Percentiles rank a stretch among this genome's conserved stretches.
These are phyloP conservation scores for Sphaerostilbella broomeana DNA, from an alignment of 2,329 filamentous ascomycete species.

Conservation along the genomic window DNA sequence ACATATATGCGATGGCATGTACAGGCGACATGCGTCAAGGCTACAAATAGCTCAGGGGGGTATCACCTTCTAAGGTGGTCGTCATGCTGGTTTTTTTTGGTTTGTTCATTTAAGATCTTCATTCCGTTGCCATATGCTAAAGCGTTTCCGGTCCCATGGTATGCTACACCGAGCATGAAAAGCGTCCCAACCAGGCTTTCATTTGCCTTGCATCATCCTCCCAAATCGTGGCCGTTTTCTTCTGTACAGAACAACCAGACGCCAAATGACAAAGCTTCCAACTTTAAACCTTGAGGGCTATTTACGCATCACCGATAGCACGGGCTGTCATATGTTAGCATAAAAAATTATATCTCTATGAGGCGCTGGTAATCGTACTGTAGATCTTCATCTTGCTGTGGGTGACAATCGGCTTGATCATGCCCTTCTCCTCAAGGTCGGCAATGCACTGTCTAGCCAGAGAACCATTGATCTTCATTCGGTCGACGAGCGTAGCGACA, in stretches of 20 bases:
- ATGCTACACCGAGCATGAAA: conserved; percentile 36
- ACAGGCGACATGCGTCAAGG: too few relatives aligned
- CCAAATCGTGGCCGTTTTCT: conserved; percentile 29
- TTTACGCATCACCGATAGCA: conserved; percentile 49
- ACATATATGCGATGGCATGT: too few relatives aligned
- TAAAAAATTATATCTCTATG: neutral
- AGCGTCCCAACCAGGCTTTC: conserved; percentile 33
- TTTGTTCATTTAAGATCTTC: conserved; percentile 31
- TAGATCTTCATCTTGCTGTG: conserved; percentile 99
- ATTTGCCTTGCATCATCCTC: conserved; percentile 28
- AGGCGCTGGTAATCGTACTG: conserved; percentile 49
- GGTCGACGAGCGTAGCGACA: conserved; percentile 95
- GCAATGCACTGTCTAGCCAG: conserved; percentile 82
- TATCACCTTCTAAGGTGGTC: too few relatives aligned
- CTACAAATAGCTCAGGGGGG: too few relatives aligned
- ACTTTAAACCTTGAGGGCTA: conserved; percentile 24
- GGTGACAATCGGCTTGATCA: conserved; percentile 94
- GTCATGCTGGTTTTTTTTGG: conserved; percentile 18
- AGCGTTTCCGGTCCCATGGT: conserved; percentile 30
- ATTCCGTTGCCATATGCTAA: conserved; percentile 35
- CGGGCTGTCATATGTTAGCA: conserved; percentile 44
- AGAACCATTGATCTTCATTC: conserved; percentile 99
- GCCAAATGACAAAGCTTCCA: conserved; percentile 32
- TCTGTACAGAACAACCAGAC: conserved; percentile 32
- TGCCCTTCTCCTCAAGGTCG: conserved; percentile 95